These are phyloP conservation scores for Solanum phureja DNA, from an alignment of 257 asterid species.

Conservation along the genomic window DNA sequence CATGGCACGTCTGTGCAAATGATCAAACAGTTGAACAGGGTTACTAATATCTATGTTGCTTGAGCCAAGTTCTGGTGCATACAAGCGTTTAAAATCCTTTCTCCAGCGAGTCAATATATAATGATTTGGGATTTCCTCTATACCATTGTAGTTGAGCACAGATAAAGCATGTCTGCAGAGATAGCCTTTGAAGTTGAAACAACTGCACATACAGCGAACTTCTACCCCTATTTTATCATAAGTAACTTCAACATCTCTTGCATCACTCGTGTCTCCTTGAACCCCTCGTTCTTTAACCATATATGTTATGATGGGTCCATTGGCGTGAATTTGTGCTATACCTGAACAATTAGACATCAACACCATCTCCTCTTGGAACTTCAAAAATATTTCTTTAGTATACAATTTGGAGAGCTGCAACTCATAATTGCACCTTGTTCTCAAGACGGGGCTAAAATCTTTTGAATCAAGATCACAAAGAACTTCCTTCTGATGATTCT, in stretches of 20 bases:
- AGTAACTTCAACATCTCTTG: conserved; percentile 15
- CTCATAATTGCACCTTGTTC: conserved; percentile 20
- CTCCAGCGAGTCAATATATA: conserved; percentile 25
- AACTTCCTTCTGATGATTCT: conserved; percentile 19
- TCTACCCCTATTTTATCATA: conserved; percentile 18
- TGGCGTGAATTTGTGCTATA: conserved; percentile 16
- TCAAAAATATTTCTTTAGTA: conserved; percentile 21
- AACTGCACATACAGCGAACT: conserved; percentile 25
- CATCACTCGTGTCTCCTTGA: not conserved
- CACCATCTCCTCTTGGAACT: conserved; percentile 15
- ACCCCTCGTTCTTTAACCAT: conserved; percentile 15
- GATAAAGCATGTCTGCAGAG: conserved; percentile 25
- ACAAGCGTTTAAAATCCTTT: conserved; percentile 25
- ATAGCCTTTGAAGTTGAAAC: conserved; percentile 28
- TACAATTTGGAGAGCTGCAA: conserved; percentile 19
- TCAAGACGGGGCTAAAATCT: conserved; percentile 1
- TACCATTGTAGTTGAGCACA: conserved; percentile 14
- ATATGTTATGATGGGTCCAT: conserved; percentile 18
- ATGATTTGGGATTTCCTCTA: conserved; percentile 24
- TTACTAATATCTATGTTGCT: conserved; percentile 10
- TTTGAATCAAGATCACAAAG: conserved; percentile 22
- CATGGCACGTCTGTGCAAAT: conserved; percentile 24
- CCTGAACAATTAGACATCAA: conserved; percentile 16
- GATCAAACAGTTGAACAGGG: conserved; percentile 27
- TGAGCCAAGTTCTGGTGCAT: conserved; percentile 17